Evolutionary conservation across 345 rosid species (phyloP), one percentile per base, ranked within the genome.

Genomic region (Eucalyptus urophylla): DNA sequence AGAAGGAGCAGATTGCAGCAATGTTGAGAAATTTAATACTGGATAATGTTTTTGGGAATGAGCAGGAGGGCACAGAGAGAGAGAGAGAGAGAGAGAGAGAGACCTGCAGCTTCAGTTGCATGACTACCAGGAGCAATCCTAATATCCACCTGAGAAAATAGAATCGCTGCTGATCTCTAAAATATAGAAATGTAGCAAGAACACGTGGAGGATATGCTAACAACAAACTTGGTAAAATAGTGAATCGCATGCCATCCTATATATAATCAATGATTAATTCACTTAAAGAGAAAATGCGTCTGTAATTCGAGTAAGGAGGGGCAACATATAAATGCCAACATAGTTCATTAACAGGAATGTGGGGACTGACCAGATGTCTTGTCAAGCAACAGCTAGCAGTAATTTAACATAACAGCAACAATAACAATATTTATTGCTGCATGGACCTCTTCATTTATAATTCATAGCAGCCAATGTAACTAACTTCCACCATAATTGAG

Each of bases 81-180:
- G 40, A n/a, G 76, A 4, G 56, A 47, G 43, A 47, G 87, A 90
- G 56, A 29, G 49, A 90, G 88, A 29, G 87, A 17, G 53, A 58
- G 91, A 97, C 99, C 94, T 93, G 98, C 97, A 93, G 95, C 98
- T 94, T 98, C 99, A 80, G 97, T 94, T 89, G 95, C 99, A 92
- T 96, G 99, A 90, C 95, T 94, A 92, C 99, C 99, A 31, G 99
- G 98, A 17, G 99, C 99, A 65, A 98, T 94, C 94, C 93, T 95
- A 87, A 98, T 96, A 91, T 97, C 99, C 90, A 98, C 93, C 99
- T 98, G 94, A 88, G 91, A 69, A 91, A 80, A 76, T 31, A 87
- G 37, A 49, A 65, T 43, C 86, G 43, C 11, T 11, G 85, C 85
- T 37, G 47, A 40, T 76, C 85, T 22, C 85, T 11, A 40, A 76